Conservation (phyloP, 495 filamentous ascomycete genomes). For the Aspergillus olivimuriae region DNA sequence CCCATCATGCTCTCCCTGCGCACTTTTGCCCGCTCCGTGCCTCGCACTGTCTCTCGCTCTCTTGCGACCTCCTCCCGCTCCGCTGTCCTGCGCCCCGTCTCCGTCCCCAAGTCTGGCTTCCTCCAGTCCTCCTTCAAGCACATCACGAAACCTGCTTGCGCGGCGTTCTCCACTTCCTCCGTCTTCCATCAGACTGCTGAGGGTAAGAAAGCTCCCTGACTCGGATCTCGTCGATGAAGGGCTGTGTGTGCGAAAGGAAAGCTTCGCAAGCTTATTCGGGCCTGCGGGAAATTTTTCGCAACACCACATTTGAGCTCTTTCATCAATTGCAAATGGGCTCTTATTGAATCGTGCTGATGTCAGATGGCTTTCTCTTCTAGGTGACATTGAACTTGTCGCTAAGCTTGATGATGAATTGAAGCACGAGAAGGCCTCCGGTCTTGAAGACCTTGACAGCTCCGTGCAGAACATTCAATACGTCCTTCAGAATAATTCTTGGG, state of each 20-base stretch:
- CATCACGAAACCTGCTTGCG: conserved; percentile 47
- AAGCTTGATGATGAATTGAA: conserved; percentile 44
- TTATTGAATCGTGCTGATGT: no score
- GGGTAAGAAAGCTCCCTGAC: conserved; percentile 41
- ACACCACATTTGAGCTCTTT: no score
- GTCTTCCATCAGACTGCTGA: conserved; percentile 52
- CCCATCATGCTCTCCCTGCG: conserved; percentile 78
- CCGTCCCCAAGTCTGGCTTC: conserved; percentile 37
- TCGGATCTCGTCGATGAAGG: no score
- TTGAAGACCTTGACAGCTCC: conserved; percentile 42
- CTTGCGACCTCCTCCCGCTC: conserved; percentile 44
- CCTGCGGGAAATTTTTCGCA: no score
- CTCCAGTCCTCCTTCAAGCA: conserved; percentile 46
- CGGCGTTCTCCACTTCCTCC: conserved; percentile 68
- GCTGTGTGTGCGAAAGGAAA: no score
- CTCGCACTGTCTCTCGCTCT: conserved; percentile 59
- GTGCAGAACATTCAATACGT: conserved; percentile 71
- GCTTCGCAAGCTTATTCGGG: no score
- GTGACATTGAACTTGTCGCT: conserved; percentile 41
- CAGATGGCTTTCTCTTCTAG: conserved; percentile 25
- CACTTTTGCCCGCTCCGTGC: conserved; percentile 62
- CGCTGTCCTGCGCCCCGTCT: conserved; percentile 38
- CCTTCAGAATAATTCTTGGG: conserved; percentile 64
- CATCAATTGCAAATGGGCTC: no score
- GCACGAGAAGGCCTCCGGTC: conserved; percentile 39